These are phyloP conservation scores for Pichia occidentalis DNA, from an alignment of 805 yeast genomes.

Conservation along the genomic window DNA sequence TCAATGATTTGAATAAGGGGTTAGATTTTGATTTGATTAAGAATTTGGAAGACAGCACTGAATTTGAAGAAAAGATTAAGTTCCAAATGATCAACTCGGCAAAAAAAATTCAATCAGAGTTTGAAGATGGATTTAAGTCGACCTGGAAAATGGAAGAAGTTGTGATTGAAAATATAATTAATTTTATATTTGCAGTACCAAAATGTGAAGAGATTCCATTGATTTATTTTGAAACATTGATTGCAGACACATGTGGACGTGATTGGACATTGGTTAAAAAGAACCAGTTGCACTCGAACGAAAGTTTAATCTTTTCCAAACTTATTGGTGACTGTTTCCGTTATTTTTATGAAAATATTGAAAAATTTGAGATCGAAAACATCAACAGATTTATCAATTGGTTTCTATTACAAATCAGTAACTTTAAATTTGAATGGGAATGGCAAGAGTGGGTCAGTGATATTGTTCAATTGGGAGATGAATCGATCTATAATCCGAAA, in stretches of 20 bases:
- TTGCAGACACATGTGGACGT: conserved; percentile 81
- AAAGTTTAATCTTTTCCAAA: conserved; percentile 67
- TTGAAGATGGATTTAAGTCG: conserved; percentile 36
- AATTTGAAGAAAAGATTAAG: conserved; percentile 23
- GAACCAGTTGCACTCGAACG: conserved; percentile 15
- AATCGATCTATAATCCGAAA: conserved; percentile 61
- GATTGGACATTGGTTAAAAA: conserved; percentile 46
- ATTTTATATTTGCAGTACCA: conserved; percentile 74
- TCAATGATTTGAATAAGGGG: conserved; percentile 33
- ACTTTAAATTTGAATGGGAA: conserved; percentile 94
- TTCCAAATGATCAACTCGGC: conserved; percentile 27
- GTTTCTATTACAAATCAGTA: conserved; percentile 89
- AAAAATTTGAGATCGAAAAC: conserved; percentile 67
- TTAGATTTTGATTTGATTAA: conserved; percentile 33
- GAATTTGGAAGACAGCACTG: conserved; percentile 24
- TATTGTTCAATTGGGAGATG: conserved; percentile 42
- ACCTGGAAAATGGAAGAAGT: conserved; percentile 92
- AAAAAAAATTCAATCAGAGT: conserved; percentile 34
- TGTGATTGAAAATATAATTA: conserved; percentile 73
- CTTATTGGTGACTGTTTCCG: conserved; percentile 90
- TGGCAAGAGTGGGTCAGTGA: conserved; percentile 85
- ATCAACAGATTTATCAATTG: conserved; percentile 73
- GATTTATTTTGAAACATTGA: conserved; percentile 76
- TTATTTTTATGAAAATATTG: conserved; percentile 64
- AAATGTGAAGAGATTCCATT: conserved; percentile 48